Base-by-base conservation (phyloP, 768 basidiomycete genomes). In the Kwoniella shandongensis region DNA sequence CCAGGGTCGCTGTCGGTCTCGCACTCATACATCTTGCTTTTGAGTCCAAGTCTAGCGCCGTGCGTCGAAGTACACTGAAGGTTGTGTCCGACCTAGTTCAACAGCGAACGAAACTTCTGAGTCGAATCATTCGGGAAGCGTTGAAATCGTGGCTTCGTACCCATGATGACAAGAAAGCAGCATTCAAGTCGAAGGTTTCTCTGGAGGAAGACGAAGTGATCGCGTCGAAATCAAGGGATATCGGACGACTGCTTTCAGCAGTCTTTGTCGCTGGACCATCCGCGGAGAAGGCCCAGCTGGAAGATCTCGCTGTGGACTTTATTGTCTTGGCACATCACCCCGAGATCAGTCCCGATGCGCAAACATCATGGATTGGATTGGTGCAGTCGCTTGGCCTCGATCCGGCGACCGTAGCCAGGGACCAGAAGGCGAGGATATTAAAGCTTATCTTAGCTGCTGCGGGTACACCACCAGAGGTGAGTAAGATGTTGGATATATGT, bases 321-420 rank as follows among this genome's bases (percentile, higher is more conserved):
- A 61, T 91, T 13, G 80, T 90, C 17, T 68, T 93, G 32, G 84
- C 84, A 0, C 89, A 94, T 72, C 91, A 93, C 77, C 80, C 83
- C 6, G 77, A 71, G 11, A 56, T 79, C 22, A 67, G 55, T 8
- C 62, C 64, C n/a, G 74, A 79, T 15, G 80, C 82, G 8, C 81
- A 84, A 17, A 85, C 84, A 20, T 81, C 81, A 1, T 96, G 91
- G 91, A 87, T 93, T 57, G 88, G 90, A 53, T 62, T 89, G 4
- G 88, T 87, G 53, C 89, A 88, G 63, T 82, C 81, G 56, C 85
- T 87, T 0, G 72, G 79, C 1, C 69, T 81, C 3, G 89, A 94
- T 68, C 91, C 91, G 1, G 81, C 82, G 13, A 74, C 88, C 5
- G 79, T 88, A 3, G 79, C 78, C 7, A 78, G 76, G 22, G 65